Evolutionary conservation across 352 stramenopile species (phyloP).

Genomic region (Pythium pyrilobum): DNA sequence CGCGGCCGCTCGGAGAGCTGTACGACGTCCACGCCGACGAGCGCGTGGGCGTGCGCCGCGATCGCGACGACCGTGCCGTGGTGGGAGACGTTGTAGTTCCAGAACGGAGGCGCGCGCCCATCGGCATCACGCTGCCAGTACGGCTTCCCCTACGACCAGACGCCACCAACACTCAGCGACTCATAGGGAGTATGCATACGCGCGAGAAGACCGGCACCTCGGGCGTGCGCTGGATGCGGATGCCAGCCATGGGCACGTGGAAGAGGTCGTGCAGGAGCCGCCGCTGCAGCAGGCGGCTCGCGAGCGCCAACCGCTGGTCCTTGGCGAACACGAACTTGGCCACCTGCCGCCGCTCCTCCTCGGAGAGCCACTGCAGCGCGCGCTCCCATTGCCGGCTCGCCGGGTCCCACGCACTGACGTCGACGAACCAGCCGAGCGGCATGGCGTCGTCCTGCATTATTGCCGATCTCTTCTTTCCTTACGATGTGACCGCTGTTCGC

Average conservation of each 20-base stretch:
- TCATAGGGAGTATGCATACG: too few species aligned
- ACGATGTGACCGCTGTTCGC: neutral
- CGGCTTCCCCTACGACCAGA: constrained; percentile 64
- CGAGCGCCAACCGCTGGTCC: constrained; percentile 59
- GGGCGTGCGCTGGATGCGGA: constrained; percentile 50
- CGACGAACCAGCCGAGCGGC: constrained; percentile 24
- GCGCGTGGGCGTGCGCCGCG: constrained; percentile 26
- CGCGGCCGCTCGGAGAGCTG: constrained; percentile 44
- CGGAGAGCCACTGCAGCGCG: constrained; percentile 29
- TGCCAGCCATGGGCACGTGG: constrained; percentile 20
- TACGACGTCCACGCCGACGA: constrained; percentile 74
- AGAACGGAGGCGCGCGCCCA: constrained; percentile 1
- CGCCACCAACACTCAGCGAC: too few species aligned
- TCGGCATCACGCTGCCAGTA: constrained; percentile 55
- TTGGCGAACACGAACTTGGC: constrained; percentile 58
- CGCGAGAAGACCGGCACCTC: constrained; percentile 27
- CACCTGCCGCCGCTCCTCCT: constrained; percentile 43
- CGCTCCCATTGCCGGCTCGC: constrained; percentile 27
- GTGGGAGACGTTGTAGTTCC: constrained; percentile 85
- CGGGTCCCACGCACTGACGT: constrained; percentile 40
- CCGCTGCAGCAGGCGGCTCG: constrained; percentile 58
- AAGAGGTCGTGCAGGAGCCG: constrained; percentile 39
- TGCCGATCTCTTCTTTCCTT: too few species aligned
- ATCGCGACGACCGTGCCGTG: constrained; percentile 68
- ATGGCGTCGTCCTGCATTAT: neutral